Conservation (phyloP, 2,329 filamentous ascomycete species). For the Colletotrichum orbiculare region DNA sequence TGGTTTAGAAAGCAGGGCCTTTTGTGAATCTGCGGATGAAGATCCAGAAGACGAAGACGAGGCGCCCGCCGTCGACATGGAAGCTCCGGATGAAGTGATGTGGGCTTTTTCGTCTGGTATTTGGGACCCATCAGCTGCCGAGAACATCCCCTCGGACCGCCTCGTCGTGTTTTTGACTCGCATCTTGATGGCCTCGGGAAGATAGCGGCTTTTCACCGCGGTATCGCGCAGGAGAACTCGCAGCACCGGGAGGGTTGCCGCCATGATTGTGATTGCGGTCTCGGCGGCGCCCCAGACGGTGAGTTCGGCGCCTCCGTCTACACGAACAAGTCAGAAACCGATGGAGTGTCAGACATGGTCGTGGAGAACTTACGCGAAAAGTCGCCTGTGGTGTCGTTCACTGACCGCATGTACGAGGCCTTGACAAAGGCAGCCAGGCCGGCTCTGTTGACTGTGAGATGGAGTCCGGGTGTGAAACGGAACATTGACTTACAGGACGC, state of each 20-base stretch:
- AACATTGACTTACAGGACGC: conserved; percentile 30
- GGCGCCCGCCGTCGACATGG: conserved; percentile 27
- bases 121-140: neutral
- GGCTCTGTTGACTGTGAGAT: conserved; percentile 27
- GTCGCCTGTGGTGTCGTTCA: conserved; percentile 28
- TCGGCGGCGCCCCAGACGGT: conserved; percentile 41
- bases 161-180: conserved; percentile 5
- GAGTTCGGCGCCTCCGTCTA: conserved; percentile 37
- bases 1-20: neutral
- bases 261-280: conserved; percentile 49
- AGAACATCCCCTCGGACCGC: conserved; percentile 17
- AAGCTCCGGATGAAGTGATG: conserved; percentile 18
- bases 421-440: conserved; percentile 37
- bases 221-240: conserved; percentile 28
- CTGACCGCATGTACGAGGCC: conserved; percentile 29
- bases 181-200: conserved; percentile 29
- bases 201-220: conserved; percentile 17
- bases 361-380: conserved; percentile 23
- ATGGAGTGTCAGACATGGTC: conserved; percentile 3
- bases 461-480: neutral
- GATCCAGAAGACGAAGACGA: conserved; percentile 18
- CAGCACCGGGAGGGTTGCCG: conserved; percentile 46
- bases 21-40: conserved; percentile 25
- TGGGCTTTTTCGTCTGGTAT: conserved; percentile 5
- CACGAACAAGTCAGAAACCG: conserved; percentile 35